These are phyloP conservation scores for Tetragonia tetragonoides DNA, from an alignment of 148 eudicot species.

Conservation along the genomic window DNA sequence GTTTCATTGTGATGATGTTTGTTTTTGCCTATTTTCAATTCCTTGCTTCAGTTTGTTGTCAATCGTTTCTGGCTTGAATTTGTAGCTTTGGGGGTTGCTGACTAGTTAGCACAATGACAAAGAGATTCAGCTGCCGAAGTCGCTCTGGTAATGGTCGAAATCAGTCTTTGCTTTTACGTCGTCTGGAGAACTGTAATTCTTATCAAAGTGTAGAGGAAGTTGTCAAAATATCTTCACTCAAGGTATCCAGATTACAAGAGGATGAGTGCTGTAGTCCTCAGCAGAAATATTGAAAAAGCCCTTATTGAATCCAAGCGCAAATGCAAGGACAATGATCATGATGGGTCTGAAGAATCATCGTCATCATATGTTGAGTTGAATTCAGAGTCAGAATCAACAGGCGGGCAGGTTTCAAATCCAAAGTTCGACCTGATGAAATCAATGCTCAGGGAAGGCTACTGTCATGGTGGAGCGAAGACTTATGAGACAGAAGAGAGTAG, in stretches of 20 bases:
- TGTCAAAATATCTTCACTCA: not conserved
- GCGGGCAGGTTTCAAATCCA: slow-evolving; percentile 22
- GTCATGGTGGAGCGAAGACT: not conserved
- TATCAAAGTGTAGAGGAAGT: not conserved
- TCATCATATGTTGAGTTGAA: not conserved
- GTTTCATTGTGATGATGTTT: too few species aligned
- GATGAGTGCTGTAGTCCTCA: not conserved
- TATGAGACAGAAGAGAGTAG: not conserved
- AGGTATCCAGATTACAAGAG: not conserved
- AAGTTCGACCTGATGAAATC: slow-evolving; percentile 51
- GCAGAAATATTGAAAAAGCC: not conserved
- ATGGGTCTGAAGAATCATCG: not conserved
- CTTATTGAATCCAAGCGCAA: not conserved
- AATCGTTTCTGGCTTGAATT: too few species aligned
- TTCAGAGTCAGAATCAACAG: not conserved
- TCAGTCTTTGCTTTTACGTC: not conserved
- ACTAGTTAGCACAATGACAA: not conserved
- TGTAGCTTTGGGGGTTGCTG: not conserved
- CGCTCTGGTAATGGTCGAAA: not conserved
- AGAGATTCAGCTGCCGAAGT: not conserved
- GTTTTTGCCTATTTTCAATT: too few species aligned
- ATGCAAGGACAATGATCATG: not conserved
- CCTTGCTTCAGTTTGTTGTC: too few species aligned
- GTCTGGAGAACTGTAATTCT: not conserved
- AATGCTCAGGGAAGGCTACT: slow-evolving; percentile 31